phyloP scores from a whole-genome alignment of 2,329 filamentous ascomycete species.

The Davidsoniella neocaledoniae region DNA sequence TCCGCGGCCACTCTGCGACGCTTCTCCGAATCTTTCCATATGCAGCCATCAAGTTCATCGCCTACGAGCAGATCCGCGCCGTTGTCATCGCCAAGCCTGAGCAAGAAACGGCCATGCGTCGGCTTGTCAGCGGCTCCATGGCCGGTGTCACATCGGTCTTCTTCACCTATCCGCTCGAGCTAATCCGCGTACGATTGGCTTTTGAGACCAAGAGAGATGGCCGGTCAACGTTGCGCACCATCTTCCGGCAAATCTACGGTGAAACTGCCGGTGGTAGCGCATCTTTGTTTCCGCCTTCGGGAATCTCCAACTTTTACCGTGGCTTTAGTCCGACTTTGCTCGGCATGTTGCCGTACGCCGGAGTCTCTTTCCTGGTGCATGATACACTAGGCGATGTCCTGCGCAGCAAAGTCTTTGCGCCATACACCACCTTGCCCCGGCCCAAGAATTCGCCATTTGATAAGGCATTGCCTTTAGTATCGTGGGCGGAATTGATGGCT shows the following conservation, averaged over 20 bases:
- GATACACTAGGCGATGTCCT: constrained; percentile 78
- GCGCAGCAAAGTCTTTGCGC: constrained; percentile 47
- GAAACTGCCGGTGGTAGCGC: constrained; percentile 38
- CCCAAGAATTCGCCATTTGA: constrained; percentile 32
- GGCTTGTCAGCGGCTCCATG: constrained; percentile 55
- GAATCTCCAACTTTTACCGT: constrained; percentile 82
- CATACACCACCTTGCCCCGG: constrained; percentile 58
- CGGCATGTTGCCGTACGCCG: constrained; percentile 94
- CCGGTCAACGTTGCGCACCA: constrained; percentile 53
- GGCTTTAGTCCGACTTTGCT: constrained; percentile 81
- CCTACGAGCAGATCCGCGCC: constrained; percentile 88
- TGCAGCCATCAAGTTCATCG: constrained; percentile 92
- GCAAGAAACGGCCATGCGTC: constrained; percentile 65
- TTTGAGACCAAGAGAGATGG: constrained; percentile 75
- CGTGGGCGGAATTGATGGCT: constrained; percentile 71
- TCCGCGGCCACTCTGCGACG: constrained; percentile 87
- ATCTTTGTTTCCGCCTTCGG: constrained; percentile 37
- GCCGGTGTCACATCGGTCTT: constrained; percentile 85
- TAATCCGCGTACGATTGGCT: constrained; percentile 79
- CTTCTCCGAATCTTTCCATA: constrained; percentile 92
- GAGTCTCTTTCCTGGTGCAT: constrained; percentile 88
- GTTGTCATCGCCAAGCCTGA: constrained; percentile 52
- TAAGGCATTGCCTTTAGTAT: constrained; percentile 56
- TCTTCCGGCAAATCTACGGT: constrained; percentile 73
- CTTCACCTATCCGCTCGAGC: constrained; percentile 87